Evolutionary conservation across 1,284 basidiomycete species (phyloP).

Genomic region (Trichosporon sp.): DNA sequence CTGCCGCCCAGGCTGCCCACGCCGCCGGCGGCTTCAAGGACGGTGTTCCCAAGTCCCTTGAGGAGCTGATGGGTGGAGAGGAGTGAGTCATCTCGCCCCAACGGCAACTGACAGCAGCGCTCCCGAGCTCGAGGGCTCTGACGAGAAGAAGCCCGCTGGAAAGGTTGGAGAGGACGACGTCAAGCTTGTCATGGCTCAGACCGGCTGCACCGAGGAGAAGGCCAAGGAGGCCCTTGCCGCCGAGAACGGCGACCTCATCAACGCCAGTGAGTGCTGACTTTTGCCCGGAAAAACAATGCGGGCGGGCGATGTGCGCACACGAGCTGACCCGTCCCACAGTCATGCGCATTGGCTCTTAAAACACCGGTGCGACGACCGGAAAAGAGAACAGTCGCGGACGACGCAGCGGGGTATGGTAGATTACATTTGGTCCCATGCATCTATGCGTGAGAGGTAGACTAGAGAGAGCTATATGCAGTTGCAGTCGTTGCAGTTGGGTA

Average conservation of each 20-base stretch:
- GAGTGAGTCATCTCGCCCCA: slow-evolving; percentile 51
- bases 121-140: slow-evolving; percentile 69
- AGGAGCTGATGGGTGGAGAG: slow-evolving; percentile 56
- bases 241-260: slow-evolving; percentile 85
- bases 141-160: slow-evolving; percentile 48
- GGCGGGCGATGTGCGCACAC: background rate
- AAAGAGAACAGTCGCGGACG: slow-evolving; percentile 7
- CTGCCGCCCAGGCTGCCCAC: slow-evolving; percentile 48
- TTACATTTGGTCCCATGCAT: slow-evolving; percentile 25
- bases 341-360: slow-evolving; percentile 31
- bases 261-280: slow-evolving; percentile 86
- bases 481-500: background rate
- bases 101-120: slow-evolving; percentile 46
- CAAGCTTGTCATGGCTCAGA: slow-evolving; percentile 86
- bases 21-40: slow-evolving; percentile 50
- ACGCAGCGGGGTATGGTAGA: slow-evolving; percentile 14
- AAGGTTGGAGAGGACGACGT: slow-evolving; percentile 87
- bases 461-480: background rate
- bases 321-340: slow-evolving; percentile 16
- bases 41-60: slow-evolving; percentile 57
- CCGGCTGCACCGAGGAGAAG: slow-evolving; percentile 73
- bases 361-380: background rate
- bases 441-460: slow-evolving; percentile 17
- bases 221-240: slow-evolving; percentile 85
- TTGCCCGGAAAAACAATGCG: background rate